phyloP scores from a whole-genome alignment of 2,329 filamentous ascomycete species.

The Neoarthrinium moseri region DNA sequence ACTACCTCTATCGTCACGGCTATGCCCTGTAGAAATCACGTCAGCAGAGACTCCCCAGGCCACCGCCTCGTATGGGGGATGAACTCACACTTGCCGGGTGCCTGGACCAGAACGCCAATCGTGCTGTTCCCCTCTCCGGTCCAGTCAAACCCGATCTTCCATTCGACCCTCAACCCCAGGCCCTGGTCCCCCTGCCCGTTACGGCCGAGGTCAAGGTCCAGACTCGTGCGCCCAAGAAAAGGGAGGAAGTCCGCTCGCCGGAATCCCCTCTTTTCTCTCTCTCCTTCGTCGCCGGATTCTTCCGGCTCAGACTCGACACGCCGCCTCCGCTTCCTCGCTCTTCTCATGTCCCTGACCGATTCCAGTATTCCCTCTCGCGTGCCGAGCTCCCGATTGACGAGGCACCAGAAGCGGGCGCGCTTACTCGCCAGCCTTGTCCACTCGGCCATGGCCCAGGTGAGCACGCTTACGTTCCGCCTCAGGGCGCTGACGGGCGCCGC shows the following conservation, averaged over 20 bases:
- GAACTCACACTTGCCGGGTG: conserved; percentile 63
- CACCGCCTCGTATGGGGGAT: conserved; percentile 11
- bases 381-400: conserved; percentile 47
- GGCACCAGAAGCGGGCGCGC: conserved; percentile 63
- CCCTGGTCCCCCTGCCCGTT: conserved; percentile 16
- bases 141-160: conserved; percentile 69
- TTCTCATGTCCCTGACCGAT: conserved; percentile 29
- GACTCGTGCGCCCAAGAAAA: conserved; percentile 51
- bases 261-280: conserved; percentile 15
- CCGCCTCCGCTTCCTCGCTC: conserved; percentile 15
- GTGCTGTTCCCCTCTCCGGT: conserved; percentile 66
- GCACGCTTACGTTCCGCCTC: conserved; percentile 55
- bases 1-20: conserved; percentile 54
- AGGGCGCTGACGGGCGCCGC: conserved; percentile 38
- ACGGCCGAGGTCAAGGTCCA: conserved; percentile 42
- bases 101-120: conserved; percentile 51
- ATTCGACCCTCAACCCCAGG: conserved; percentile 51
- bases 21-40: conserved; percentile 48
- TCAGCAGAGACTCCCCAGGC: background rate
- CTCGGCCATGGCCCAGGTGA: conserved; percentile 67
- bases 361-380: conserved; percentile 29
- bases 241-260: conserved; percentile 48
- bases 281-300: conserved; percentile 13
- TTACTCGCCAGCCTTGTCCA: conserved; percentile 63
- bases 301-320: conserved; percentile 20